A percentile compares a stretch with the other conserved stretches of the same genome.
These are phyloP conservation scores for Schwanniomyces pseudopolymorphus DNA, from an alignment of 805 yeast genomes.

Conservation along the genomic window DNA sequence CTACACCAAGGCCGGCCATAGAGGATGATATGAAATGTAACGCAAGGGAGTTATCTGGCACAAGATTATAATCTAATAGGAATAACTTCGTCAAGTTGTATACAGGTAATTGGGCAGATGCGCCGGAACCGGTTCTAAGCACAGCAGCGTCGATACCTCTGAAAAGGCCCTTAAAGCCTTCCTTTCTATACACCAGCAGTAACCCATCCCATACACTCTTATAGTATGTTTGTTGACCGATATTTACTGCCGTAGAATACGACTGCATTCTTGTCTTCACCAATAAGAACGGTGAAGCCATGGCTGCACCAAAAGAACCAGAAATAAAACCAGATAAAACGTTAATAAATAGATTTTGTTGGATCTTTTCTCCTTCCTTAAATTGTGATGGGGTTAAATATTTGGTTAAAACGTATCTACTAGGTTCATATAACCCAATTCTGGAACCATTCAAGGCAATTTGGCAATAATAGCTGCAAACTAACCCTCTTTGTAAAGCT, in stretches of 20 bases:
- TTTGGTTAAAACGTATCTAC: constrained; percentile 58
- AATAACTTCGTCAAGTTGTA: constrained; percentile 75
- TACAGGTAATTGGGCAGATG: constrained; percentile 91
- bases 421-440: constrained; percentile 91
- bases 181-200: constrained; percentile 54
- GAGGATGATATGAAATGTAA: constrained; percentile 75
- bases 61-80: constrained; percentile 51
- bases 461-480: constrained; percentile 89
- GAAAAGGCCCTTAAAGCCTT: constrained; percentile 77
- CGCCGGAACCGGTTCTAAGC: constrained; percentile 92
- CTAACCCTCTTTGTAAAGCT: constrained; percentile 87
- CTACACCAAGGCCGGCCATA: constrained; percentile 86
- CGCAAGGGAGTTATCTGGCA: constrained; percentile 59
- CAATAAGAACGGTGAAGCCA: constrained; percentile 90
- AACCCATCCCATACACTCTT: constrained; percentile 69
- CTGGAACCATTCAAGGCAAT: constrained; percentile 91
- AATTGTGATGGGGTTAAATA: constrained; percentile 51
- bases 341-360: constrained; percentile 53
- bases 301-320: constrained; percentile 84
- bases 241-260: constrained; percentile 56
- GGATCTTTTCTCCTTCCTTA: constrained; percentile 36
- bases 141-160: constrained; percentile 95
- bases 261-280: constrained; percentile 97
- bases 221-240: constrained; percentile 94
- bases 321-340: constrained; percentile 78